These are phyloP conservation scores for Nematodospora valgi DNA, from an alignment of 805 yeast genomes.

Conservation along the genomic window DNA sequence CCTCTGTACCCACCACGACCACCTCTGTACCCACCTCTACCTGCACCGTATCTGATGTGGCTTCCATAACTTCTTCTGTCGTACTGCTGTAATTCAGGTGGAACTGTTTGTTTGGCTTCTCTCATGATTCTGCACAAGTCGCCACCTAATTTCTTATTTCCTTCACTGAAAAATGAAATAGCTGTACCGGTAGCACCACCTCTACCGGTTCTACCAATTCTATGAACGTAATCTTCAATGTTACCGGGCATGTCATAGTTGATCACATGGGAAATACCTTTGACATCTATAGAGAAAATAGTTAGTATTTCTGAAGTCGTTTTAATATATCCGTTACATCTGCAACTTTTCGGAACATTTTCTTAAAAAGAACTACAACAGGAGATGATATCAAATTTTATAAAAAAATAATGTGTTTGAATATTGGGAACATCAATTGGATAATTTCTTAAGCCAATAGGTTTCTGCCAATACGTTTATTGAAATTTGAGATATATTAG, in stretches of 20 bases:
- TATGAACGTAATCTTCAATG: constrained; percentile 96
- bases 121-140: constrained; percentile 84
- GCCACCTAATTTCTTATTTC: constrained; percentile 82
- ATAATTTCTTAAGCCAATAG: too few species aligned
- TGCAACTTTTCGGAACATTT: too few species aligned
- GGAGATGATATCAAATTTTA: too few species aligned
- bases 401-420: too few species aligned
- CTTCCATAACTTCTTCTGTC: constrained; percentile 64
- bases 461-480: too few species aligned
- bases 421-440: too few species aligned
- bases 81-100: constrained; percentile 72
- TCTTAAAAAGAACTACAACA: too few species aligned
- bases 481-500: too few species aligned
- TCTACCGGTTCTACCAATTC: constrained; percentile 99
- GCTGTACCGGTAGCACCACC: constrained; percentile 98
- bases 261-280: constrained; percentile 90
- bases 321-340: too few species aligned
- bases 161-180: constrained; percentile 87
- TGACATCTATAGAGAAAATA: constrained; percentile 65
- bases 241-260: constrained; percentile 98
- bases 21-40: constrained; percentile 54
- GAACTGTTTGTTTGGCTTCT: constrained; percentile 92
- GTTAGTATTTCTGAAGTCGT: constrained; percentile 35
- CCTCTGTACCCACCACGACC: constrained; percentile 45
- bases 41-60: constrained; percentile 46